Evolutionary conservation across 768 basidiomycete genomes (phyloP).

Genomic region (Auriscalpium vulgare): DNA sequence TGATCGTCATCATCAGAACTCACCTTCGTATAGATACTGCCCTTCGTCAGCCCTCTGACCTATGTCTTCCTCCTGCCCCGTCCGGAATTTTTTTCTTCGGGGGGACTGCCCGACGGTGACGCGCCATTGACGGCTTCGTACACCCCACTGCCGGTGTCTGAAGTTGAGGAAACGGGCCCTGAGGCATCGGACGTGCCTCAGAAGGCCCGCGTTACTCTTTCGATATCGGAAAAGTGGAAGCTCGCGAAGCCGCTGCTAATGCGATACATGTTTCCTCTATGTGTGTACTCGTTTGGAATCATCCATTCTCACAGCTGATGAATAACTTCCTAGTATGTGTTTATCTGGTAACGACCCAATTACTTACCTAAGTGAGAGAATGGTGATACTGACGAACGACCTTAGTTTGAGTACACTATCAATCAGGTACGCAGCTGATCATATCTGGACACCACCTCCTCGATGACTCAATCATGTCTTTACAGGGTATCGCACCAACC

Average conservation of each 20-base stretch:
- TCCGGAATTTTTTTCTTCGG: conserved; percentile 38
- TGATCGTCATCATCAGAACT: not conserved
- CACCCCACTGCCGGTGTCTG: conserved; percentile 30
- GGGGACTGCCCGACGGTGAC: conserved; percentile 18
- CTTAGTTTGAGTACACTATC: conserved; percentile 83
- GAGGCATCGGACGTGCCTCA: conserved; percentile 11
- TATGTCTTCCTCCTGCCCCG: conserved; percentile 75
- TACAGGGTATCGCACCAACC: conserved; percentile 81
- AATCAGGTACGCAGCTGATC: conserved; percentile 52
- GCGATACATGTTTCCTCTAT: conserved; percentile 90
- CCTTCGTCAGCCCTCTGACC: conserved; percentile 68
- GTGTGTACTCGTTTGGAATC: conserved; percentile 36
- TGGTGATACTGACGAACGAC: not conserved
- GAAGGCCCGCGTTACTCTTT: conserved; percentile 41
- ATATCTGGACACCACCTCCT: not conserved
- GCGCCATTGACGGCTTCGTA: conserved; percentile 27
- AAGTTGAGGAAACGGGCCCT: conserved; percentile 16
- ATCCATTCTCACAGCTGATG: not conserved
- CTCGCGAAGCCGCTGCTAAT: conserved; percentile 72
- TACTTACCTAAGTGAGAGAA: not conserved
- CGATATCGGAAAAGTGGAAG: conserved; percentile 66
- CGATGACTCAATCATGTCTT: not conserved
- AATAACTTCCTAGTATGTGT: conserved; percentile 38
- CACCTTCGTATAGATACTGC: conserved; percentile 52
- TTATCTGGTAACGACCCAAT: conserved; percentile 41